Base-by-base conservation (phyloP, 805 yeast species). In the Candida maltosa region DNA sequence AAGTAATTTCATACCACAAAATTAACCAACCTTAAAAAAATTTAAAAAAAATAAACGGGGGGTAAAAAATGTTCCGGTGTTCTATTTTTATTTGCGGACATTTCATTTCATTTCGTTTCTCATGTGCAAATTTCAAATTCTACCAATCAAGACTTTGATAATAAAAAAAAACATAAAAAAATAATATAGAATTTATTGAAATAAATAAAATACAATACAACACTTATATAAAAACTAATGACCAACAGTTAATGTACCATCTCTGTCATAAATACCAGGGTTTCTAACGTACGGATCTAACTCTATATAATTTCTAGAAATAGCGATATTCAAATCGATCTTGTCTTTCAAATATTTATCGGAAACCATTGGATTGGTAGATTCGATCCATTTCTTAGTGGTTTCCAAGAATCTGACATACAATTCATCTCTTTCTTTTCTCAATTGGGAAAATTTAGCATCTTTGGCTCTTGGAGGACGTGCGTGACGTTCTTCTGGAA, bases 201-300 rank as follows among this genome's bases (percentile, higher is more conserved):
- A n/a, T n/a, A n/a, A n/a, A n/a, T n/a, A n/a, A n/a, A n/a, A n/a
- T n/a, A n/a, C n/a, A n/a, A n/a, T n/a, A n/a, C n/a, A n/a, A n/a
- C n/a, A n/a, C n/a, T n/a, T n/a, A n/a, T n/a, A n/a, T 21, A 21
- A 21, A 21, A 10, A 8, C 16, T 40, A 41, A 36, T 39, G 40
- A 14, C 25, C 21, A 11, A 57, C 20, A 20, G 37, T 45, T 39
- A 78, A 55, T 16, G 59, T 44, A n/a, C 93, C 89, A 37, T 73
- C 67, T 49, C 95, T 75, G 60, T 93, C 98, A 52, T 78, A 86
- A 26, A 80, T 64, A 26, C 88, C 78, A 45, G 88, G 79, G 28
- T 83, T 78, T 58, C 98, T 80, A 32, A 87, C 58, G 45, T 83
- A 88, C 1, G 93, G 91, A 52, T 93, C 97, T 37, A 86, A 59